A percentile compares a stretch with the other conserved stretches of the same genome.
phyloP scores from a whole-genome alignment of 106 monocot genomes.

The Alisma plantagoaquatica region DNA sequence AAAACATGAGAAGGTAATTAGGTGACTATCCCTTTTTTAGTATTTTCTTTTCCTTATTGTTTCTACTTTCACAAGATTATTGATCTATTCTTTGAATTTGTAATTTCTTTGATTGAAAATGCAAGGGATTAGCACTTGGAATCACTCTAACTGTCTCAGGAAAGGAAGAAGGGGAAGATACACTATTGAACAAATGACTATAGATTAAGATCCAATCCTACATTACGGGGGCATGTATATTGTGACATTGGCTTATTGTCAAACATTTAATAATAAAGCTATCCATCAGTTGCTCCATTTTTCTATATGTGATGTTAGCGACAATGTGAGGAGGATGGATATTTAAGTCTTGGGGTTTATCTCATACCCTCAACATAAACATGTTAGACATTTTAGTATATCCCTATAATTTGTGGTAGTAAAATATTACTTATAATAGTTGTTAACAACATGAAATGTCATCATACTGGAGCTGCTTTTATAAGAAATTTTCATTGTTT shows the following conservation, averaged over 20 bases:
- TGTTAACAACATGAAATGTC: no score
- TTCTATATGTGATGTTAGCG: slow-evolving; percentile 97
- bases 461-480: no score
- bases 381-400: slow-evolving; percentile 61
- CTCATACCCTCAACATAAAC: slow-evolving; percentile 82
- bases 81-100: no score
- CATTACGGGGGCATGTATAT: slow-evolving; percentile 99
- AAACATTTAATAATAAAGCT: slow-evolving; percentile 97
- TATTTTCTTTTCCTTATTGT: neutral
- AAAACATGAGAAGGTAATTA: slow-evolving; percentile 97
- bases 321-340: slow-evolving; percentile 94
- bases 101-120: neutral
- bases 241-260: slow-evolving; percentile 84
- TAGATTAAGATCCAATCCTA: slow-evolving; percentile 97
- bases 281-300: slow-evolving; percentile 98
- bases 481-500: no score
- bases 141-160: slow-evolving; percentile 97
- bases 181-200: slow-evolving; percentile 92
- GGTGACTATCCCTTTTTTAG: slow-evolving; percentile 26
- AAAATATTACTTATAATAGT: no score
- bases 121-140: slow-evolving; percentile 79
- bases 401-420: no score
- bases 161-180: slow-evolving; percentile 94
- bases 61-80: no score
- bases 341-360: slow-evolving; percentile 96